phyloP scores from a whole-genome alignment of 768 basidiomycete genomes.

The Lentinus brumalis region DNA sequence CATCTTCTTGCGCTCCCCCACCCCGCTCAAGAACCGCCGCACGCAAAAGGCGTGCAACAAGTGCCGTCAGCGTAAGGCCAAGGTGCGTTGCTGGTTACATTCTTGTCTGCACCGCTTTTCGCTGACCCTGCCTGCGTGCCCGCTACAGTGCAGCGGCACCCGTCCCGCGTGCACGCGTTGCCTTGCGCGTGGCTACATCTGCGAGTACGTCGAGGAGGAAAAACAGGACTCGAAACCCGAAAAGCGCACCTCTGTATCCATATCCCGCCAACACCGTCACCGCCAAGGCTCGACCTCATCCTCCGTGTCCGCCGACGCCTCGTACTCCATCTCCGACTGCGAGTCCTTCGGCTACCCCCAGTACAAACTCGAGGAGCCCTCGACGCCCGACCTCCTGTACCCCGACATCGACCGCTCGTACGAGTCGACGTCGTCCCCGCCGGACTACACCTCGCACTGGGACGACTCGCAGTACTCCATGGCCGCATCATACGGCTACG shows the following conservation, averaged over 20 bases:
- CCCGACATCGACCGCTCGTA: conserved; percentile 2
- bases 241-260: not conserved
- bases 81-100: conserved; percentile 29
- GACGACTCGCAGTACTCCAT: conserved; percentile 7
- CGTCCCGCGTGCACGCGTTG: conserved; percentile 40
- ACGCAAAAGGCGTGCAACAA: conserved; percentile 40
- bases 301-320: conserved; percentile 7
- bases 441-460: conserved; percentile 6
- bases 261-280: not conserved
- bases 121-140: not conserved
- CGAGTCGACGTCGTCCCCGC: not conserved
- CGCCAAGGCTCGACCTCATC: conserved; percentile 9
- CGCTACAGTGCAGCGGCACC: conserved; percentile 37
- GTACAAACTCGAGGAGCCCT: conserved; percentile 15
- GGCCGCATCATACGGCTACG: conserved; percentile 1
- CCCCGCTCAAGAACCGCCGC: conserved; percentile 39
- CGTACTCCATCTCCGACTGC: conserved; percentile 3
- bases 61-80: conserved; percentile 43
- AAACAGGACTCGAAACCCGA: conserved; percentile 14
- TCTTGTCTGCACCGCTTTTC: not conserved
- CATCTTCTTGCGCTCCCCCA: conserved; percentile 42
- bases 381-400: conserved; percentile 14
- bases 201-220: conserved; percentile 34
- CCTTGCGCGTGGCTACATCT: conserved; percentile 34
- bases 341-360: not conserved